phyloP scores from a whole-genome alignment of 352 stramenopile species.

The Thraustochytrium striatum region DNA sequence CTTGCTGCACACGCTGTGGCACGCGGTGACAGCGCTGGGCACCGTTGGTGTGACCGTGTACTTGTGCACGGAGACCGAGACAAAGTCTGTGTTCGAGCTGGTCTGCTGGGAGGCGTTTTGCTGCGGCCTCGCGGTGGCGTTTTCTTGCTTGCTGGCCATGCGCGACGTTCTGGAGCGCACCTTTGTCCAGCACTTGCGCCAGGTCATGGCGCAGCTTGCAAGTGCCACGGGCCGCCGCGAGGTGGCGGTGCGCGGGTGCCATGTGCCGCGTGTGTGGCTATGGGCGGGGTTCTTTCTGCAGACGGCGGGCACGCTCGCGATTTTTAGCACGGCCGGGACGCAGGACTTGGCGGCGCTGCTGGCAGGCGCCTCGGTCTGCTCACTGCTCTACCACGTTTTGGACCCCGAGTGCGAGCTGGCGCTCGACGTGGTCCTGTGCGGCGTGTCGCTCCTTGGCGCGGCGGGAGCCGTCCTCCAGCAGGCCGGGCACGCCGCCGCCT shows the following conservation, averaged over 20 bases:
- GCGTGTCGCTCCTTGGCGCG: background rate
- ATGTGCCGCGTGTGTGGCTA: slow-evolving; percentile 21
- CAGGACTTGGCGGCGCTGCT: background rate
- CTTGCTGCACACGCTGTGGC: slow-evolving; percentile 23
- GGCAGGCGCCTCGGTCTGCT: background rate
- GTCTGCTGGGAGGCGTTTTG: background rate
- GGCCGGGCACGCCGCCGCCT: background rate
- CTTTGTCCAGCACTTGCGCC: slow-evolving; percentile 15
- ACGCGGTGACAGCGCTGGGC: background rate
- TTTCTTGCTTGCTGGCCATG: background rate
- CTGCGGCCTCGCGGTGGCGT: background rate
- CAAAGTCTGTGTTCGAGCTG: slow-evolving; percentile 13
- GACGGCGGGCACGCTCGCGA: background rate
- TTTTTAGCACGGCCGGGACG: slow-evolving; percentile 18
- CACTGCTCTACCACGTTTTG: slow-evolving; percentile 14
- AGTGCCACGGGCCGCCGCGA: background rate
- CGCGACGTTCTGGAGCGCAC: slow-evolving; percentile 9
- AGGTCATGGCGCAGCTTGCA: background rate
- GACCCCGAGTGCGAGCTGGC: background rate
- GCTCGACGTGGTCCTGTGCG: background rate
- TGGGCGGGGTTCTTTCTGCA: slow-evolving; percentile 3
- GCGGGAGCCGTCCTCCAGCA: background rate
- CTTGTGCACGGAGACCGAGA: background rate
- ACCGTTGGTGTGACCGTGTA: background rate
- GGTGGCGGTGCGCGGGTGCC: background rate